These are phyloP conservation scores for Acer yangbiense DNA, from an alignment of 345 rosid genomes.

Conservation along the genomic window DNA sequence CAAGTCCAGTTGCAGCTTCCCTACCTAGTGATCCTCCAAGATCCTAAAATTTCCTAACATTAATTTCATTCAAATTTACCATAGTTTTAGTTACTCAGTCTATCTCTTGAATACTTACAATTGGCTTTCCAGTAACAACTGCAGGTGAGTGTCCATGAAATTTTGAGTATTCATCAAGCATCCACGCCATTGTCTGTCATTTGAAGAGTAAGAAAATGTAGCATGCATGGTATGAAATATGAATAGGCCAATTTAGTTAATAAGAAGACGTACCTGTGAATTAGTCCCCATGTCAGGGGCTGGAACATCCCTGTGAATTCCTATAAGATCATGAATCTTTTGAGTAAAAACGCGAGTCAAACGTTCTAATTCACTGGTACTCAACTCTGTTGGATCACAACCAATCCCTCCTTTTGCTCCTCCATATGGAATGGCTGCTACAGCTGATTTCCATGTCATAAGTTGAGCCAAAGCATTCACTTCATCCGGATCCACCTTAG, in stretches of 20 bases:
- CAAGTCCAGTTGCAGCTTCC: conserved; percentile 55
- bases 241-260: not conserved
- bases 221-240: not conserved
- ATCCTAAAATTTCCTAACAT: conserved; percentile 33
- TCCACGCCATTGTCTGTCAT: conserved; percentile 68
- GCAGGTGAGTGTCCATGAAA: conserved; percentile 70
- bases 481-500: conserved; percentile 63
- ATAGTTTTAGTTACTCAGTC: not conserved
- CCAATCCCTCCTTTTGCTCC: conserved; percentile 76
- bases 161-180: conserved; percentile 68
- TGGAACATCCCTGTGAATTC: conserved; percentile 55
- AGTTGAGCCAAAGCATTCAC: conserved; percentile 68
- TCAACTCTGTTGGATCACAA: conserved; percentile 48
- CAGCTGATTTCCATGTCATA: conserved; percentile 74
- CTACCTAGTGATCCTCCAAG: conserved; percentile 62
- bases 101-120: conserved; percentile 31
- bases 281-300: conserved; percentile 79
- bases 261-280: conserved; percentile 40
- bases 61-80: not conserved
- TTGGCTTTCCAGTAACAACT: conserved; percentile 64
- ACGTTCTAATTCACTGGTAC: conserved; percentile 50
- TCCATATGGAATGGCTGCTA: conserved; percentile 61
- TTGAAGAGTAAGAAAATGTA: not conserved
- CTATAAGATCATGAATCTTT: conserved; percentile 58
- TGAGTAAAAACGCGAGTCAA: conserved; percentile 63